Evolutionary conservation across 176 grass and related monocot genomes (phyloP), one percentile per base, ranked within the genome.

Genomic region (Cocos nucifera): DNA sequence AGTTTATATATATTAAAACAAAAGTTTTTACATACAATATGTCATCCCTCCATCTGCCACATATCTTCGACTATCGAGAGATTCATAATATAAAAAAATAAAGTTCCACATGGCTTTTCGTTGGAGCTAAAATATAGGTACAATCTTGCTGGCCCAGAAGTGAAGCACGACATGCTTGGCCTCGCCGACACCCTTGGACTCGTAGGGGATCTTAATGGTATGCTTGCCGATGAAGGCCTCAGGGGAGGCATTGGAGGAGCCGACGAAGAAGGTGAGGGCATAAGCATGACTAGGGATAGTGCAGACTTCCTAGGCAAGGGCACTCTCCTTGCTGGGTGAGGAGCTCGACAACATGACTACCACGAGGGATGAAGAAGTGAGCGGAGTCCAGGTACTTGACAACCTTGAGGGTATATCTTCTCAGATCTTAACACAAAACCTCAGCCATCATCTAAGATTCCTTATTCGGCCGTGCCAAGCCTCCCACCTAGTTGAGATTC

Each of bases 41-140:
- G 21, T 21, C 1, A 21, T 21, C 21, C 21, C 21, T 21, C 21
- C 21, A 21, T 21, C 21, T 1, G 21, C 21, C 21, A 21, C 21
- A 21, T 21, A 1, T 21, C 21, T 21, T 1, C 21, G 21, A 1
- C 21, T 21, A 21, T 21, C 1, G 21, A 21, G 21, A 1, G 21
- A 21, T 21, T 21, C 21, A 21, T 1, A 1, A 21, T 21, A 21
- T 21, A 21, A 21, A 21, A 21, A 21, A 21, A 21, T 0, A 21
- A 21, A 21, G 21, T 21, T 21, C 1, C 21, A 21, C 21, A 21
- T 21, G 21, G 21, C 21, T 21, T 21, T 21, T 21, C 21, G 66
- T 86, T 69, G 0, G 85, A 86, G 82, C 85, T 95, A 15, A 77
- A 95, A 95, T 8, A 7, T 79, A 71, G 30, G 85, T 95, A 70